Percentiles rank a stretch among this genome's conserved stretches.
Evolutionary conservation across 1,284 basidiomycete species (phyloP).

Genomic region (Moesziomyces parantarcticus): DNA sequence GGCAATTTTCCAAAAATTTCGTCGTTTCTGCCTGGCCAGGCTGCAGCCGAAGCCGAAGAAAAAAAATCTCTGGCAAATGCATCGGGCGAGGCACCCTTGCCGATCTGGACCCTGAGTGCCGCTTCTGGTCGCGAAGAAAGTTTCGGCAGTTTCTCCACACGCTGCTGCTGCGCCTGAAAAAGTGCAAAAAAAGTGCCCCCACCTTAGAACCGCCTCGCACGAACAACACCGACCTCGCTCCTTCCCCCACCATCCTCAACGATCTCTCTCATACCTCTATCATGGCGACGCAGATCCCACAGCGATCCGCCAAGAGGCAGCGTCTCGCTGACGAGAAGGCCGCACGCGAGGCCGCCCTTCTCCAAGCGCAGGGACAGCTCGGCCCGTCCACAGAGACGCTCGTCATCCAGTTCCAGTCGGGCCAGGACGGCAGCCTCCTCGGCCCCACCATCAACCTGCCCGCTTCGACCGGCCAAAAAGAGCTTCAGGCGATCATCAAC

Average conservation of each 20-base stretch:
- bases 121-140: slow-evolving; percentile 7
- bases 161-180: background rate
- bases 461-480: slow-evolving; percentile 58
- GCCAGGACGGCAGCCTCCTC: slow-evolving; percentile 55
- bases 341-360: slow-evolving; percentile 37
- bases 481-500: slow-evolving; percentile 63
- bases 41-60: slow-evolving; percentile 3
- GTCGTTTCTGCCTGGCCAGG: background rate
- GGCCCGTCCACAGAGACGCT: slow-evolving; percentile 57
- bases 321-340: slow-evolving; percentile 50
- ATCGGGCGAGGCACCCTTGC: slow-evolving; percentile 25
- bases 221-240: too few relatives aligned
- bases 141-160: slow-evolving; percentile 30
- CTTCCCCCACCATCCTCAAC: background rate
- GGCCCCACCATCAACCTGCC: slow-evolving; percentile 64
- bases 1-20: slow-evolving; percentile 25
- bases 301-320: slow-evolving; percentile 57
- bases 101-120: slow-evolving; percentile 20
- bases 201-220: too few relatives aligned
- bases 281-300: slow-evolving; percentile 62
- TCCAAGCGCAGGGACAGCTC: slow-evolving; percentile 53
- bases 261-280: background rate
- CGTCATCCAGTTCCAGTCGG: slow-evolving; percentile 64
- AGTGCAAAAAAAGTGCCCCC: background rate
- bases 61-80: slow-evolving; percentile 7